These are phyloP conservation scores for Ogataea glucozyma DNA, from an alignment of 805 yeast genomes.

Conservation along the genomic window DNA sequence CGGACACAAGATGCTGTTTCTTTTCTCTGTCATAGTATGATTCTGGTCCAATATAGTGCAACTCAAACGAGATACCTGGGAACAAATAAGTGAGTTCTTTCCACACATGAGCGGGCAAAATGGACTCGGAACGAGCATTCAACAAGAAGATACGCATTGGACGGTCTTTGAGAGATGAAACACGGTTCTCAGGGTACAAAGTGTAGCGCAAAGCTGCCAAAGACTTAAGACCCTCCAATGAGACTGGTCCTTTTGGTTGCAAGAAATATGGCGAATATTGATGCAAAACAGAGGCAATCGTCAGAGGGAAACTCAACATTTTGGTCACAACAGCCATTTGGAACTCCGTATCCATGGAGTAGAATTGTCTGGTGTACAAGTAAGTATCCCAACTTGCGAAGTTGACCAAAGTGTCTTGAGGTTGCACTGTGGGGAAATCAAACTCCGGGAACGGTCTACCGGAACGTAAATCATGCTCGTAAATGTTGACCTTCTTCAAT, in stretches of 20 bases:
- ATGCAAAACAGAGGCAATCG: conserved; percentile 82
- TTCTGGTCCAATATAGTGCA: conserved; percentile 95
- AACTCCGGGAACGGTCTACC: conserved; percentile 96
- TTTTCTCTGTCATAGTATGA: conserved; percentile 72
- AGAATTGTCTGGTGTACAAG: conserved; percentile 88
- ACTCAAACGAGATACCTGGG: conserved; percentile 79
- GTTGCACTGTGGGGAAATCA: conserved; percentile 83
- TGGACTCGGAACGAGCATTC: conserved; percentile 92
- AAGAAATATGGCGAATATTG: conserved; percentile 81
- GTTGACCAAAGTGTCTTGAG: conserved; percentile 71
- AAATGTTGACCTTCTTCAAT: conserved; percentile 83
- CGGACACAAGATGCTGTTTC: conserved; percentile 56
- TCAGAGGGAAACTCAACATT: conserved; percentile 88
- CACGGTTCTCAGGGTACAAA: conserved; percentile 68
- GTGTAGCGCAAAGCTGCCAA: conserved; percentile 91
- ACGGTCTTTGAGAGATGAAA: conserved; percentile 70
- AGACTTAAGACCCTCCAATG: conserved; percentile 91
- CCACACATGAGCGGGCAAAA: conserved; percentile 95
- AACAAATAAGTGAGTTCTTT: conserved; percentile 83
- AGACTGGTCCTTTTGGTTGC: conserved; percentile 82
- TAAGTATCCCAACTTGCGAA: conserved; percentile 89
- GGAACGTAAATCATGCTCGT: conserved; percentile 91
- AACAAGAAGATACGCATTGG: conserved; percentile 87
- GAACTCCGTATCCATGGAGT: conserved; percentile 96
- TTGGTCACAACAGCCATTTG: conserved; percentile 94